Base-by-base conservation (phyloP, 306 rosid genomes). In the Psophocarpus tetragonolobus region DNA sequence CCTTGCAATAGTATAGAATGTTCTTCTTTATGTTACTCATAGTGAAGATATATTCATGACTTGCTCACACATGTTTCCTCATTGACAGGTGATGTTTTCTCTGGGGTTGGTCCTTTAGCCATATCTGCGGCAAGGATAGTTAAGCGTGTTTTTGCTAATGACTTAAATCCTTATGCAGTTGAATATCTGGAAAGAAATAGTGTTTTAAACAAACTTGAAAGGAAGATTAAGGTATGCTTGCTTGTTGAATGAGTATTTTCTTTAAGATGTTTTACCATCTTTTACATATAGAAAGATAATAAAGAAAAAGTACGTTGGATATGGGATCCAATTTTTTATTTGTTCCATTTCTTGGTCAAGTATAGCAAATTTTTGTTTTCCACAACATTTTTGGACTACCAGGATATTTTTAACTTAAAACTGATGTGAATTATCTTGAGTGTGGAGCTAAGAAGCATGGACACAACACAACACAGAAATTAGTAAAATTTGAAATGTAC, bases 81-180 rank as follows among this genome's bases (percentile, higher is more conserved):
- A 62, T 71, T 78, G 79, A 39, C 95, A 92, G 97, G 97, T 82
- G 97, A 95, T 86, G 97, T 95, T 83, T 95, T 95, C 82, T 70
- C 91, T 73, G 99, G 97, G 71, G 97, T 91, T 87, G 99, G 97
- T 81, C 97, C 99, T 50, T 80, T 92, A 77, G 94, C 99, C 47
- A 81, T 92, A 79, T 81, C 94, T 56, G 99, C 96, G 8, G 97
- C 97, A 51, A 91, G 75, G 87, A 86, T 87, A 71, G 98, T 92
- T 36, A 91, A 92, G 79, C 89, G 91, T 23, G 98, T 95, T 73
- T 92, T 78, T 61, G 99, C 99, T 39, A 95, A 95, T 54, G 99
- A 95, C 81, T 88, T 95, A 73, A 95, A 95, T 80, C 97, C 99
- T 8, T 53, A 51, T 61, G 98, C 97, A 4, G 85, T 92, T 23